Base-by-base conservation (phyloP, 352 stramenopile species). In the Phytopythium sindhum region DNA sequence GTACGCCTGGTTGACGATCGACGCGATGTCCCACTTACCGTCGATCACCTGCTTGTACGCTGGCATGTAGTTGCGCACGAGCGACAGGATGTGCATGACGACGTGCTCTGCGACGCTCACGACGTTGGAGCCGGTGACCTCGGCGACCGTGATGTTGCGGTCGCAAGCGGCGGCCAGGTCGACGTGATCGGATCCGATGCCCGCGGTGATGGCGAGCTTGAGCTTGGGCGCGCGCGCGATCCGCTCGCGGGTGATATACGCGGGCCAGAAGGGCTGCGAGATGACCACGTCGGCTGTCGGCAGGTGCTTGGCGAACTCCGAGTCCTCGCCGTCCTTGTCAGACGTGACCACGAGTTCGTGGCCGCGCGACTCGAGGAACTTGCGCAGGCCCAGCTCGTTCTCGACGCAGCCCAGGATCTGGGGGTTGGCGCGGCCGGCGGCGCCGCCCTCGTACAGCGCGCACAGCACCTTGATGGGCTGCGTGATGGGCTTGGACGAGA, bases 31-130 rank as follows among this genome's bases (percentile, higher is more conserved):
- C 74, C 74, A 82, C 23, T 74, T 12, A 12, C 72, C 74, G 41
- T 80, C 66, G 6, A 69, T 17, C 58, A 80, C 66, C 53, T 74
- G 71, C 63, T 76, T 65, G 72, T 82, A 76, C 21, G 72, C 68
- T 5, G 74, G 74, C 60, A 82, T 72, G 60, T 77, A 82, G 70
- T 82, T 82, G 69, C 74, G 72, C 58, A 82, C 74, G 58, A 73
- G 71, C 1, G 62, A 69, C 37, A 71, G 68, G 57, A 81, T 77
- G 61, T 78, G 63, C 74, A 81, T 81, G 64, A 80, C 74, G n/a
- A 80, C 74, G 65, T 81, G 71, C 64, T 81, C 72, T 1, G 74
- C 72, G 12, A 81, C 74, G 39, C 65, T 76, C 60, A 81, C 72
- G 2, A 74, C 70, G 58, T 81, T 81, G 47, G 71, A 80, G 55